These are phyloP conservation scores for Tylopilus cervinicoccineus DNA, from an alignment of 768 basidiomycete genomes.

Conservation along the genomic window DNA sequence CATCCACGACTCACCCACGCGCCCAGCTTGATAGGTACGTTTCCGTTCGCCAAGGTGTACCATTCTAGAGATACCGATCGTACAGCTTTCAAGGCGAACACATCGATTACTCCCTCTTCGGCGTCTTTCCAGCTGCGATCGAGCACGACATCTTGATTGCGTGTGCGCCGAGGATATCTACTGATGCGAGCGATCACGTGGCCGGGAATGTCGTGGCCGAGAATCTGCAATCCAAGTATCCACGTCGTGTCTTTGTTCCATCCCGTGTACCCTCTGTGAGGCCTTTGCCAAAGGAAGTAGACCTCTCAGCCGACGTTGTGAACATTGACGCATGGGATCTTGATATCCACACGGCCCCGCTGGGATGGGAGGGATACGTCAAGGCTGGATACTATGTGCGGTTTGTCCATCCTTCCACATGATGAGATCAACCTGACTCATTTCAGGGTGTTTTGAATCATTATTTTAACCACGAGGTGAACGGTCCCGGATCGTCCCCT, in stretches of 20 bases:
- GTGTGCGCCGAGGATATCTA: conserved; percentile 43
- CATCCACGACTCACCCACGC: not conserved
- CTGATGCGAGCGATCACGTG: conserved; percentile 15
- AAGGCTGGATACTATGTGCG: conserved; percentile 79
- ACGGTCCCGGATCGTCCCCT: conserved; percentile 32
- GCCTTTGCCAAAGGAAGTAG: conserved; percentile 27
- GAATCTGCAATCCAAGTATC: conserved; percentile 60
- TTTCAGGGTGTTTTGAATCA: conserved; percentile 62
- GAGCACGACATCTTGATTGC: conserved; percentile 84
- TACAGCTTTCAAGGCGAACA: conserved; percentile 59
- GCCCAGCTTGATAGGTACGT: conserved; percentile 34
- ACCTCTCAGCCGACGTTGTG: conserved; percentile 31
- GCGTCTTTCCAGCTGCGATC: conserved; percentile 80
- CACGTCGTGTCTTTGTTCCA: conserved; percentile 56
- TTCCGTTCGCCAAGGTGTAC: not conserved
- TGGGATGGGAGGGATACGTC: conserved; percentile 86
- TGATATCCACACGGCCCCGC: conserved; percentile 57
- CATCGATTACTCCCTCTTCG: conserved; percentile 81
- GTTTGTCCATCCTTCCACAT: not conserved
- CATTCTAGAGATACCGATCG: not conserved
- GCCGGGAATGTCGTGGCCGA: conserved; percentile 59
- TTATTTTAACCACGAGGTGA: conserved; percentile 40
- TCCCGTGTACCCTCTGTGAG: conserved; percentile 27
- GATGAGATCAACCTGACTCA: not conserved
- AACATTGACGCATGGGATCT: conserved; percentile 61